A percentile compares a stretch with the other conserved stretches of the same genome.
Evolutionary conservation across 768 basidiomycete genomes (phyloP).

Genomic region (Mycena sanguinolenta): DNA sequence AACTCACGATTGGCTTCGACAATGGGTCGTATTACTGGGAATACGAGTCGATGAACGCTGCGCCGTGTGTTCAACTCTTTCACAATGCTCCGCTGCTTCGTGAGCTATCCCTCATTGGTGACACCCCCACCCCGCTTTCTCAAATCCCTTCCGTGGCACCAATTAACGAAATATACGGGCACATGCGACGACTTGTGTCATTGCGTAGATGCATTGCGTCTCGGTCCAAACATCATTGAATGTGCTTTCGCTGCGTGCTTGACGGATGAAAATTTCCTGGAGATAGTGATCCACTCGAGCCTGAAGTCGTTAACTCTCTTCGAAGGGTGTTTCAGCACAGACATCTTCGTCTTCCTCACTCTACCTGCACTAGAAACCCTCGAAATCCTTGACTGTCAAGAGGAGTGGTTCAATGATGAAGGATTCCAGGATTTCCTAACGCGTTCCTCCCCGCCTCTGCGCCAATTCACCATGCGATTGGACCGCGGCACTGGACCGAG

Average conservation of each 20-base stretch:
- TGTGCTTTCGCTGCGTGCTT: neutral
- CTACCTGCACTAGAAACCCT: neutral
- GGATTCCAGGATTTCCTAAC: slow-evolving; percentile 2
- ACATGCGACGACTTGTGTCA: too few relatives aligned
- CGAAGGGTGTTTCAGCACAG: neutral
- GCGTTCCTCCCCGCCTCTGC: slow-evolving; percentile 16
- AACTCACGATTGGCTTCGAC: too few relatives aligned
- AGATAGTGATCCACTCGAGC: neutral
- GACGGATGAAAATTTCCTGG: too few relatives aligned
- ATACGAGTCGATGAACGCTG: too few relatives aligned
- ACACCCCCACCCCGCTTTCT: neutral
- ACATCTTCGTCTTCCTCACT: slow-evolving; percentile 1
- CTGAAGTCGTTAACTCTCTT: slow-evolving; percentile 12
- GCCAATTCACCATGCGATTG: slow-evolving; percentile 3
- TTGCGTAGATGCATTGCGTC: neutral
- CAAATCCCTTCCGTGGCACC: slow-evolving; percentile 3
- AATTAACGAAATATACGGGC: slow-evolving; percentile 6
- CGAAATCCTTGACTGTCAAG: neutral
- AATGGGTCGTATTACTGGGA: too few relatives aligned
- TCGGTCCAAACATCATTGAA: neutral
- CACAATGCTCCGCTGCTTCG: slow-evolving; percentile 1
- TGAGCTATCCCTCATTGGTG: neutral
- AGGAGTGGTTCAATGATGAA: neutral
- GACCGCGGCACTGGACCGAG: neutral
- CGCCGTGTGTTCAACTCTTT: neutral